Base-by-base conservation (phyloP, 73 alveolate species). In the Chromera velia region DNA sequence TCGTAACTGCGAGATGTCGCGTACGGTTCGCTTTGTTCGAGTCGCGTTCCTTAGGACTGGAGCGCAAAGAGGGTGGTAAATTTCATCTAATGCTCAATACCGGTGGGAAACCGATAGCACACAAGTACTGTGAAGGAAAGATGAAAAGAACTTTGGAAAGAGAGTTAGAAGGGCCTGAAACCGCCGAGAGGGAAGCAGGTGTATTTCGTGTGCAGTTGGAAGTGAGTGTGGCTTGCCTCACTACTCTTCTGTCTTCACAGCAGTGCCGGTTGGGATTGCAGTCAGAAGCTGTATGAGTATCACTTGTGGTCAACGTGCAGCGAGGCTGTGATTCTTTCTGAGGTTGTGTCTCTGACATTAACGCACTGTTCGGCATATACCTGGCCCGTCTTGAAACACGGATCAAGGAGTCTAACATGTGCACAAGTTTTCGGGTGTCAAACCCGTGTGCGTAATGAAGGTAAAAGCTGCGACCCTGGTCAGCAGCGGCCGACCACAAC, bases 391-490 rank as follows among this genome's bases (percentile, higher is more conserved):
- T 91, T 89, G 97, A 91, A 91, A 91, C 93, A 89, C 95, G 97
- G 97, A 91, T 95, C 98, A 93, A 93, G 98, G 98, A 93, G 96
- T 90, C 98, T 93, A 93, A 92, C 98, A 89, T 87, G 82, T 87
- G 84, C 84, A 95, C 96, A 93, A 93, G 92, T 90, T 90, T 89
- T 94, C 92, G 88, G 92, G 98, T 93, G 94, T 91, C 80, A 92
- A 82, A 80, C 91, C 81, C 88, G 81, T 71, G 82, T 88, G 94
- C 92, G 89, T 82, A 92, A 88, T 90, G 97, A 90, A 90, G 88
- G 94, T 90, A 90, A 90, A 80, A 80, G 94, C 92, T 84, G 93
- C 93, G 84, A 82, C 88, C 97, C 90, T 87, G 93, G 87, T 84
- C 94, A 94, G 88, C 97, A 93, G 95, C 87, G 92, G 91, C 87